A percentile compares a stretch with the other conserved stretches of the same genome.
Evolutionary conservation across 768 basidiomycete genomes (phyloP).

Genomic region (Obba rivulosa): DNA sequence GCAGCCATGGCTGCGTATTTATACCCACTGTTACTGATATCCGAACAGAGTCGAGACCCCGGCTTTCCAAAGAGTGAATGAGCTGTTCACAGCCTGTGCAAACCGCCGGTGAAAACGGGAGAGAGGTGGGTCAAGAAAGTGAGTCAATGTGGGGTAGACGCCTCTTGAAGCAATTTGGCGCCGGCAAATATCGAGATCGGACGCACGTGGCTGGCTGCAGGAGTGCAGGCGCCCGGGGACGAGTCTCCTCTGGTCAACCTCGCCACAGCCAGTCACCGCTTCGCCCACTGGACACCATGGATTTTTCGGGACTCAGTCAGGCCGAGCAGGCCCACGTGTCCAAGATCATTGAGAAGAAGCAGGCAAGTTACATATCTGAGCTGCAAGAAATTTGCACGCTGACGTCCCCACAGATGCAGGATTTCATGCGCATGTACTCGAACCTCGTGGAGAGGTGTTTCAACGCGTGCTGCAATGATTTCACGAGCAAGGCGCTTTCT

Average conservation of each 20-base stretch:
- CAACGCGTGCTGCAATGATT: slow-evolving; percentile 91
- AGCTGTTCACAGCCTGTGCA: no score
- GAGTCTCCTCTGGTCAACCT: background rate
- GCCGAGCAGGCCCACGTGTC: slow-evolving; percentile 97
- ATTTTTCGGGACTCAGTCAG: slow-evolving; percentile 84
- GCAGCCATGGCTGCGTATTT: slow-evolving; percentile 1
- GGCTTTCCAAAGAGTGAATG: no score
- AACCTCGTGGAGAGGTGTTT: slow-evolving; percentile 95
- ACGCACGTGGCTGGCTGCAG: background rate
- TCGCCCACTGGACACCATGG: slow-evolving; percentile 47
- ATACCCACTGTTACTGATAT: slow-evolving; percentile 7
- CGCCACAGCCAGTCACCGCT: slow-evolving; percentile 4
- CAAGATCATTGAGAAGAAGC: slow-evolving; percentile 92
- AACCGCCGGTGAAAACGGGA: no score
- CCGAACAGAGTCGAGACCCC: no score
- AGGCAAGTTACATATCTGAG: slow-evolving; percentile 44
- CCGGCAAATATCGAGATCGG: background rate
- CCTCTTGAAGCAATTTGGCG: no score
- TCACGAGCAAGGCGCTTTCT: slow-evolving; percentile 90
- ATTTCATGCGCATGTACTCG: slow-evolving; percentile 93
- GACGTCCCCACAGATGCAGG: slow-evolving; percentile 75
- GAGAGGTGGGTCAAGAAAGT: no score
- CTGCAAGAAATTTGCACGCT: background rate
- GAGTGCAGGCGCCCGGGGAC: background rate
- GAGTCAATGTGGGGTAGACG: no score